A percentile compares a stretch with the other conserved stretches of the same genome.
These are phyloP conservation scores for Yamadazyma buinensis DNA, from an alignment of 1,139 yeast species.

Conservation along the genomic window DNA sequence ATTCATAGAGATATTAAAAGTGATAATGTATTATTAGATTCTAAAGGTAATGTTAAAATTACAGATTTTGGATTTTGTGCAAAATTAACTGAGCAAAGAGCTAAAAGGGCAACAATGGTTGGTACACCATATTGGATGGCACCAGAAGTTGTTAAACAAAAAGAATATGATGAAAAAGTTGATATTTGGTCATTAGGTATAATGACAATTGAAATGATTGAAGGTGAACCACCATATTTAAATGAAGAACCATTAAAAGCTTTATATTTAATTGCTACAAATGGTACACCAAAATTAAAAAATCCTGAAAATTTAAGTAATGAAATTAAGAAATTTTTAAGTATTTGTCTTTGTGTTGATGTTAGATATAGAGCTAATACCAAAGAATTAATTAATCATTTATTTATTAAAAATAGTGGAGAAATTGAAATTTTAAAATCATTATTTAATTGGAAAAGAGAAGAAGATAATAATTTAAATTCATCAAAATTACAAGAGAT, in stretches of 20 bases:
- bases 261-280: conserved; percentile 82
- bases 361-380: conserved; percentile 89
- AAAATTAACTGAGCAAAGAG: conserved; percentile 85
- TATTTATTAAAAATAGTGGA: conserved; percentile 53
- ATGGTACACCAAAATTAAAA: conserved; percentile 94
- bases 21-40: conserved; percentile 85
- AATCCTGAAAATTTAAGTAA: conserved; percentile 77
- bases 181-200: conserved; percentile 98
- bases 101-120: conserved; percentile 96
- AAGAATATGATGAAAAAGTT: conserved; percentile 93
- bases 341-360: conserved; percentile 93
- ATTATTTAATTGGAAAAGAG: conserved; percentile 62
- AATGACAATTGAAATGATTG: conserved; percentile 98
- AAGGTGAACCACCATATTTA: conserved; percentile 95
- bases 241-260: conserved; percentile 79
- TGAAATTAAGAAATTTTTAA: conserved; percentile 79
- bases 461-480: background rate
- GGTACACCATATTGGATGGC: conserved; percentile 99
- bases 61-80: conserved; percentile 99
- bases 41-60: conserved; percentile 85
- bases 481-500: too few relatives aligned
- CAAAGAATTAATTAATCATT: conserved; percentile 79
- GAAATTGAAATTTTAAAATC: conserved; percentile 70
- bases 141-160: conserved; percentile 95
- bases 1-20: conserved; percentile 96